phyloP scores from a whole-genome alignment of 495 filamentous ascomycete genomes.

The Apiosordaria backusii region DNA sequence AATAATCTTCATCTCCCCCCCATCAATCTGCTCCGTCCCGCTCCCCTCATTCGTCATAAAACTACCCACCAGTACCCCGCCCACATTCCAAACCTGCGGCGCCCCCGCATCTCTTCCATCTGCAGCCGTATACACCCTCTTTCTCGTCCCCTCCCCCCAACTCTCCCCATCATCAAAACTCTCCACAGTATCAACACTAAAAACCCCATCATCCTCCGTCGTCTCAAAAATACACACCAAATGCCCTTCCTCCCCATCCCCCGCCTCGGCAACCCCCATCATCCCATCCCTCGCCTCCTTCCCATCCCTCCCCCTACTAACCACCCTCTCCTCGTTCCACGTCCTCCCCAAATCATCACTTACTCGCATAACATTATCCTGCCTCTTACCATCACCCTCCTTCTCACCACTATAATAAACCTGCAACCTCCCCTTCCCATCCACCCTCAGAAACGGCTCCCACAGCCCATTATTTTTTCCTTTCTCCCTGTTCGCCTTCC shows the following conservation, averaged over 20 bases:
- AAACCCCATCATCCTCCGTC: background rate
- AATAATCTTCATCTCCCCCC: conserved; percentile 22
- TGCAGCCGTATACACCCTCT: conserved; percentile 44
- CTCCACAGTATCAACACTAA: conserved; percentile 1
- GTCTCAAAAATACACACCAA: conserved; percentile 20
- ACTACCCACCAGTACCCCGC: conserved; percentile 53
- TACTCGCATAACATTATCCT: conserved; percentile 18
- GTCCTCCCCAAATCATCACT: conserved; percentile 8
- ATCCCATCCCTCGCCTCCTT: conserved; percentile 16
- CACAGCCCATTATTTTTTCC: conserved; percentile 15
- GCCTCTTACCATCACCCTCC: background rate
- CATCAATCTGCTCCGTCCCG: conserved; percentile 21
- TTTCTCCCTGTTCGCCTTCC: background rate
- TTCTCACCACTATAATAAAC: conserved; percentile 16
- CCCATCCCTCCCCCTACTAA: background rate
- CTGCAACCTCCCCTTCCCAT: conserved; percentile 10
- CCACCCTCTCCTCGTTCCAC: conserved; percentile 8
- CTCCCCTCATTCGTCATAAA: conserved; percentile 63
- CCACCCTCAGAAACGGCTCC: conserved; percentile 22
- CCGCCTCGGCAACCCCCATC: conserved; percentile 15
- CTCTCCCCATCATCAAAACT: conserved; percentile 16
- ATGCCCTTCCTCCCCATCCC: background rate
- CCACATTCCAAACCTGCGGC: conserved; percentile 56
- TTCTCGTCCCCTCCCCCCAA: conserved; percentile 8
- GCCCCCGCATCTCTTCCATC: conserved; percentile 51